Percentiles rank a stretch among this genome's conserved stretches.
These are phyloP conservation scores for Phytopythium oedochilum DNA, from an alignment of 352 stramenopile species.

Conservation along the genomic window DNA sequence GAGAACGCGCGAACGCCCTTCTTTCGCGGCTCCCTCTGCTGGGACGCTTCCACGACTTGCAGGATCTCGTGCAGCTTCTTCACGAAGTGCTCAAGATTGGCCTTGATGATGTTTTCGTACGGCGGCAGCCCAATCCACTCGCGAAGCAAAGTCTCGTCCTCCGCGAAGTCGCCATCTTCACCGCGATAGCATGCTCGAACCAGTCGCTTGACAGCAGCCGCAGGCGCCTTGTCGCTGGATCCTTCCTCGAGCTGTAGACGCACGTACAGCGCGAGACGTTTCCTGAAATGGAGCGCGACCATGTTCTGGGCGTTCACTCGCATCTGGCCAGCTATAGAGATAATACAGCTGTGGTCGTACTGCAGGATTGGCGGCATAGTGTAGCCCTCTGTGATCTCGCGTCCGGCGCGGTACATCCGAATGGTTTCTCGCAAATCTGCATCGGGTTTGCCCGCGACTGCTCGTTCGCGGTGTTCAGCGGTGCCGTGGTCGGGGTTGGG, in stretches of 20 bases:
- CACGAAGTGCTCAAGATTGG: conserved; percentile 5
- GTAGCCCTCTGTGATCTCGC: background rate
- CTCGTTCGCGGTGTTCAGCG: background rate
- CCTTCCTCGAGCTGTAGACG: conserved; percentile 1
- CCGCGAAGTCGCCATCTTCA: background rate
- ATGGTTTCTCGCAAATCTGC: conserved; percentile 4
- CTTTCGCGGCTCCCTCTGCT: background rate
- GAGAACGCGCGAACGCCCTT: conserved; percentile 4
- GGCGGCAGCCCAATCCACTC: background rate
- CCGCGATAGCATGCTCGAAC: conserved; percentile 4
- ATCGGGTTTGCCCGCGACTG: background rate
- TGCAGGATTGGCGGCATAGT: background rate
- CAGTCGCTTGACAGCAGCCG: background rate
- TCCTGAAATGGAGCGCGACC: conserved; percentile 6
- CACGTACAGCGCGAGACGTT: conserved; percentile 4
- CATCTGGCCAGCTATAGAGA: background rate
- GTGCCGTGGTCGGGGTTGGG: background rate
- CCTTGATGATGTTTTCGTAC: conserved; percentile 5
- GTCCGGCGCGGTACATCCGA: conserved; percentile 3
- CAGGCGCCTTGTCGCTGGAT: background rate
- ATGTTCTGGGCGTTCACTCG: conserved; percentile 6
- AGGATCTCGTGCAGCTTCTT: conserved; percentile 3
- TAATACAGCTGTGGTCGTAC: background rate
- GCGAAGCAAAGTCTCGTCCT: background rate
- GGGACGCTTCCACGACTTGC: background rate